Evolutionary conservation across 148 eudicot species (phyloP).

Genomic region (Camellia japonica): DNA sequence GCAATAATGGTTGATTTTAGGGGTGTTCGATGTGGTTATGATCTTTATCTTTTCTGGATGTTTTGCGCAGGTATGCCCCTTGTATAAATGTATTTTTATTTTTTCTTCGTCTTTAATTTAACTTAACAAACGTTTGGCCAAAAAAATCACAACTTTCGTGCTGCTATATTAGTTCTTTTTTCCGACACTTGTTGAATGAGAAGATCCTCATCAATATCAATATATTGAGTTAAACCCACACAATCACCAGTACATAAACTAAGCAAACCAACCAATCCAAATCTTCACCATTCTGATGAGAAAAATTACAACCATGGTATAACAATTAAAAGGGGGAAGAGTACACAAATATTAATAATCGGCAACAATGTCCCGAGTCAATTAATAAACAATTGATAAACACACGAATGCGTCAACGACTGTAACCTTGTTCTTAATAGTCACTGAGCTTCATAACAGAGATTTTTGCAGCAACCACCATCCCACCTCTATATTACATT

Average conservation of each 20-base stretch:
- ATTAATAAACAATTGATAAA: neutral
- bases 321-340: too few relatives aligned
- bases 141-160: too few relatives aligned
- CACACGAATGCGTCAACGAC: too few relatives aligned
- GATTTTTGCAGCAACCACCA: slow-evolving; percentile 4
- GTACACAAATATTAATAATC: neutral
- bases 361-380: neutral
- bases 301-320: neutral
- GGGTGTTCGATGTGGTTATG: too few relatives aligned
- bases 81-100: too few relatives aligned
- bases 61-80: too few relatives aligned
- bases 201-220: neutral
- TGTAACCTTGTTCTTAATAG: too few relatives aligned
- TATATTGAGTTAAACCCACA: neutral
- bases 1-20: too few relatives aligned
- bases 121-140: too few relatives aligned
- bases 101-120: too few relatives aligned
- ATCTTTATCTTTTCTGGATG: too few relatives aligned
- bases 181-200: neutral
- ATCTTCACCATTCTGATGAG: neutral
- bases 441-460: slow-evolving; percentile 8
- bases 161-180: too few relatives aligned
- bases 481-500: slow-evolving; percentile 14
- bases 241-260: neutral
- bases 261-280: neutral